phyloP scores from a whole-genome alignment of 2,329 filamentous ascomycete species.

The Paramyrothecium sp. region DNA sequence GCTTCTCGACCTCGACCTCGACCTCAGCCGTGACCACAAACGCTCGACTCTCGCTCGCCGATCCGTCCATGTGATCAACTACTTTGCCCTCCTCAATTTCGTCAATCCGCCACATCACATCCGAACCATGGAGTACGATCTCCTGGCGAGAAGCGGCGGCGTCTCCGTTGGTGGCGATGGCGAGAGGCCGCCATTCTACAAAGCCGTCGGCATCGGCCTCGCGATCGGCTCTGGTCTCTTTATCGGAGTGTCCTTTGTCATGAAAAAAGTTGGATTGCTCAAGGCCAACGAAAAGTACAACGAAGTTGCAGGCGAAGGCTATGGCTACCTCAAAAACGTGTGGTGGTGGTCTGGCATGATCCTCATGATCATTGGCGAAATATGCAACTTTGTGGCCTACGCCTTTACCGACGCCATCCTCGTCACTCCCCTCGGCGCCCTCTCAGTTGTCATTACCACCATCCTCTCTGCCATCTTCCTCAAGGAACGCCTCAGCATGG shows the following conservation, averaged over 20 bases:
- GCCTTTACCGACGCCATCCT: constrained; percentile 95
- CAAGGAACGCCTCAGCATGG: constrained; percentile 91
- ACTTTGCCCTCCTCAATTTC: background rate
- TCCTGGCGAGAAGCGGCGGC: constrained; percentile 18
- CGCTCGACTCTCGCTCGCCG: background rate
- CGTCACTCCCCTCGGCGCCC: constrained; percentile 85
- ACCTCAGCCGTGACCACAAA: no score
- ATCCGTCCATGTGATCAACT: background rate
- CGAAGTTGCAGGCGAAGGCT: constrained; percentile 92
- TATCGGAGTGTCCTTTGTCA: constrained; percentile 90
- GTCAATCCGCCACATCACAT: background rate
- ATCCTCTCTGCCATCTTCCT: constrained; percentile 91
- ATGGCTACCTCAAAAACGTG: constrained; percentile 91
- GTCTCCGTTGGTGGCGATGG: constrained; percentile 6
- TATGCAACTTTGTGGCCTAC: constrained; percentile 97
- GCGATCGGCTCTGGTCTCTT: constrained; percentile 87
- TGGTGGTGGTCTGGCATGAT: constrained; percentile 98
- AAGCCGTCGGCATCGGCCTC: constrained; percentile 80
- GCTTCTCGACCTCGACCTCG: no score
- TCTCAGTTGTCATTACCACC: constrained; percentile 90
- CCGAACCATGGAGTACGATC: constrained; percentile 16
- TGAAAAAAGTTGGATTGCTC: constrained; percentile 91
- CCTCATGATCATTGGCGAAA: constrained; percentile 93
- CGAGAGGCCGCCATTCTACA: constrained; percentile 61
- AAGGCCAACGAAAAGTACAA: constrained; percentile 96